Conservation (phyloP, 2,329 filamentous ascomycete genomes). For the Penicillium polonicum region DNA sequence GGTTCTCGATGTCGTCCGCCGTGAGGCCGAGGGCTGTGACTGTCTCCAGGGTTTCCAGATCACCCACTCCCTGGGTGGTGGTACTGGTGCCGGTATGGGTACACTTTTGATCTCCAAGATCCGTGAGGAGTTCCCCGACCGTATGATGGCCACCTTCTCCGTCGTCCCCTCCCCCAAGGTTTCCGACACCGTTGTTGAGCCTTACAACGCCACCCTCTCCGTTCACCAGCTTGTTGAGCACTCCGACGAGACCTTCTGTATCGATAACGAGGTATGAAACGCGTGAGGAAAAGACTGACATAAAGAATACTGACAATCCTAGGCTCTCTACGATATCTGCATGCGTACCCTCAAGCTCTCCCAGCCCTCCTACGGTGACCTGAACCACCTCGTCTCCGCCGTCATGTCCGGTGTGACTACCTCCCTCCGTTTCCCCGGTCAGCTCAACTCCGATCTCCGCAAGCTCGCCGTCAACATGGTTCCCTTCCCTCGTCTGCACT, state of each 20-base stretch:
- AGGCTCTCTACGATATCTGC: slow-evolving; percentile 99
- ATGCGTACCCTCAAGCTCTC: slow-evolving; percentile 99
- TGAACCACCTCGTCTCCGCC: slow-evolving; percentile 98
- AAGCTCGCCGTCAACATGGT: slow-evolving; percentile 99
- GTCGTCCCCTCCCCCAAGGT: slow-evolving; percentile 99
- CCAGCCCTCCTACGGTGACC: slow-evolving; percentile 97
- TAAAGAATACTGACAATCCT: slow-evolving; percentile 15
- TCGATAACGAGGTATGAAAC: slow-evolving; percentile 81
- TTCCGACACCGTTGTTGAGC: slow-evolving; percentile 98
- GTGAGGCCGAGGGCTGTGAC: slow-evolving; percentile 98
- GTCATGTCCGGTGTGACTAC: slow-evolving; percentile 99
- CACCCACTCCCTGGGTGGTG: slow-evolving; percentile 99
- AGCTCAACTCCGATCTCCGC: slow-evolving; percentile 99
- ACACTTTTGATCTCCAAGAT: slow-evolving; percentile 99
- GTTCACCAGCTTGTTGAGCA: slow-evolving; percentile 99
- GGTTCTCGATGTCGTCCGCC: slow-evolving; percentile 96
- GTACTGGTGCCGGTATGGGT: slow-evolving; percentile 99
- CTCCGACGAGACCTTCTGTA: slow-evolving; percentile 99
- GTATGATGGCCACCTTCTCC: slow-evolving; percentile 99
- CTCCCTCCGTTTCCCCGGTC: slow-evolving; percentile 97
- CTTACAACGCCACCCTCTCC: slow-evolving; percentile 99
- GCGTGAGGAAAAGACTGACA: not conserved
- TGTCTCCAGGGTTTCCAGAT: slow-evolving; percentile 99
- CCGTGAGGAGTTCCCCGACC: slow-evolving; percentile 99
- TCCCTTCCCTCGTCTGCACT: slow-evolving; percentile 99